These are phyloP conservation scores for Litchi chinensis DNA, from an alignment of 345 rosid species.

Conservation along the genomic window DNA sequence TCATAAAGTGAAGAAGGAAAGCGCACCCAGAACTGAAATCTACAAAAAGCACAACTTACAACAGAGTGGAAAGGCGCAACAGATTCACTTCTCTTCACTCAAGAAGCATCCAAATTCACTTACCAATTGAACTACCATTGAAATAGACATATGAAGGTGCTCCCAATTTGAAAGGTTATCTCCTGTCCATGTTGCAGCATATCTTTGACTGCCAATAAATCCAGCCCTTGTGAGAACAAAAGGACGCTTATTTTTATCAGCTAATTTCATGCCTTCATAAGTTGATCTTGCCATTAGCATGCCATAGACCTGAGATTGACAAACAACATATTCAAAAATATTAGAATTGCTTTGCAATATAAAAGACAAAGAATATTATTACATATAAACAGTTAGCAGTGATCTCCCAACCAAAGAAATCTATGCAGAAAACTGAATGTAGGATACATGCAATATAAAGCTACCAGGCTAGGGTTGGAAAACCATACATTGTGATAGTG, in stretches of 20 bases:
- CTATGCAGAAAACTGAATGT: background rate
- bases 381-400: background rate
- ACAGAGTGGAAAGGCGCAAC: slow-evolving; percentile 1
- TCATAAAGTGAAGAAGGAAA: background rate
- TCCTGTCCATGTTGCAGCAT: slow-evolving; percentile 96
- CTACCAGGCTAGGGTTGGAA: slow-evolving; percentile 15
- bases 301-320: slow-evolving; percentile 68
- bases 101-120: slow-evolving; percentile 32
- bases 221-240: slow-evolving; percentile 98
- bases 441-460: slow-evolving; percentile 1
- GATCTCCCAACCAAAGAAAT: background rate
- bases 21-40: background rate
- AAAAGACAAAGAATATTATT: background rate
- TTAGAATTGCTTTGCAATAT: slow-evolving; percentile 10
- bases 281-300: slow-evolving; percentile 93
- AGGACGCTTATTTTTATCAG: slow-evolving; percentile 72
- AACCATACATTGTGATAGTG: slow-evolving; percentile 84
- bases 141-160: slow-evolving; percentile 85
- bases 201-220: slow-evolving; percentile 82
- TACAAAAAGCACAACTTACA: slow-evolving; percentile 3
- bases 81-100: background rate
- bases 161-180: slow-evolving; percentile 96
- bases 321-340: slow-evolving; percentile 15
- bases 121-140: slow-evolving; percentile 97
- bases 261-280: slow-evolving; percentile 81